Base-by-base conservation (phyloP, 2,329 filamentous ascomycete species). In the Ophiostoma triangulosporum region DNA sequence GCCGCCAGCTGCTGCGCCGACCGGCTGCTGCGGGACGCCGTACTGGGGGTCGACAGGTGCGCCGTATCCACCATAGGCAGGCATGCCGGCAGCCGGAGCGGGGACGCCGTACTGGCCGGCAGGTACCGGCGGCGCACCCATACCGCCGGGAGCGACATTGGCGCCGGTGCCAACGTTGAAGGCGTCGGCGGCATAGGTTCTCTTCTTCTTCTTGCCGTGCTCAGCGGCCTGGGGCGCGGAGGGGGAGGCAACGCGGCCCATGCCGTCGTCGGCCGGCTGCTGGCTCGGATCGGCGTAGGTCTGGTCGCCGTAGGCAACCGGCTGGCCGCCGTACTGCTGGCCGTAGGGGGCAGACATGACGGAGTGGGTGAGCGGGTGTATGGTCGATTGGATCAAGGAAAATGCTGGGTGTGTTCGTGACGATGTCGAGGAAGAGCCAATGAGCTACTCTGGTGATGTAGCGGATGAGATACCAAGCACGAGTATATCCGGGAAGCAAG, bases 161-260 rank as follows among this genome's bases (percentile, higher is more conserved):
- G 86, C 87, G 62, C 91, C 93, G 50, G 80, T 78, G 50, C 86
- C 88, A 62, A 97, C 93, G 56, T 95, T 91, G 69, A 95, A 98
- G 46, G 91, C 91, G 68, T 94, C 86, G 54, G 88, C 88, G 53
- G 93, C 93, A 73, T 97, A 97, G 54, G 86, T 84, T 74, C 89
- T 80, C 78, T 95, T 95, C 80, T 95, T 96, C 74, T 89, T 89
- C 68, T 78, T 83, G 58, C 72, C 75, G 48, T 73, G 72, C 43
- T 74, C 73, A 29, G 69, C 63, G 43, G 62, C 62, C 33, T 61
- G 60, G 15, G 62, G 64, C 4, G 65, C 66, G 36, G 62, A 64
- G 4, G 65, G 67, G 9, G 68, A 62, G 11, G 65, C n/a, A n/a
- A n/a, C n/a, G n/a, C n/a, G n/a, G n/a, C n/a, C 64, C 54, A 69